Base-by-base conservation (phyloP, 805 yeast genomes). In the Metschnikowia continentalis region DNA sequence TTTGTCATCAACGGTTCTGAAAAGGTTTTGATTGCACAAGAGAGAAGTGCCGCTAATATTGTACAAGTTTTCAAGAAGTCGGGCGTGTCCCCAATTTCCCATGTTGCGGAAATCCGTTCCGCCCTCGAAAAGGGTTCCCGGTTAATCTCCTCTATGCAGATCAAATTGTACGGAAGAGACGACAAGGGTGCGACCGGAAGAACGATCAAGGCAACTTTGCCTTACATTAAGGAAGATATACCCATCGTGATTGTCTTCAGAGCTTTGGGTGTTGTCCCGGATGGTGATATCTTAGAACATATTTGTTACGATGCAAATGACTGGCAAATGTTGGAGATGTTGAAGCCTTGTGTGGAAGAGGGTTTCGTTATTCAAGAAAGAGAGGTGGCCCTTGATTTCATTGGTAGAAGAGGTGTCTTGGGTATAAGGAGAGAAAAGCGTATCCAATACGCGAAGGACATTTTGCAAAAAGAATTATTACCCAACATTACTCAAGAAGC, bases 311-410 rank as follows among this genome's bases (percentile, higher is more conserved):
- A 94, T 70, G 90, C 90, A 54, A 88, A 86, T 59, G 99, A 94
- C 75, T 92, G 98, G 97, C 99, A 94, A 73, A 94, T 94, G 99
- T 80, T 94, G 70, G 99, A 94, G 73, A 90, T 94, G 94, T 79
- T 94, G 65, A 95, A 94, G 70, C 99, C 99, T 6, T 94, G 98
- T 81, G 96, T 94, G 55, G 99, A 94, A 70, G 99, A 95, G 75
- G 99, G 97, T 48, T 95, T 94, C 71, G 94, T 94, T 48, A 91
- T 94, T 58, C 99, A 94, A 75, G 97, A 95, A 66, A 85, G 96
- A 65, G 98, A 94, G 74, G 96, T 95, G 47, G 99, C 99, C 1
- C 81, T 94, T 56, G 99, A 94, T 76, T 94, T 85, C 71, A 94
- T 94, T 64, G 99, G 99, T 60, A 88, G 98, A 76, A 90, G 99